Evolutionary conservation across 106 monocot species (phyloP).

Genomic region (Dendrobium huoshanense): DNA sequence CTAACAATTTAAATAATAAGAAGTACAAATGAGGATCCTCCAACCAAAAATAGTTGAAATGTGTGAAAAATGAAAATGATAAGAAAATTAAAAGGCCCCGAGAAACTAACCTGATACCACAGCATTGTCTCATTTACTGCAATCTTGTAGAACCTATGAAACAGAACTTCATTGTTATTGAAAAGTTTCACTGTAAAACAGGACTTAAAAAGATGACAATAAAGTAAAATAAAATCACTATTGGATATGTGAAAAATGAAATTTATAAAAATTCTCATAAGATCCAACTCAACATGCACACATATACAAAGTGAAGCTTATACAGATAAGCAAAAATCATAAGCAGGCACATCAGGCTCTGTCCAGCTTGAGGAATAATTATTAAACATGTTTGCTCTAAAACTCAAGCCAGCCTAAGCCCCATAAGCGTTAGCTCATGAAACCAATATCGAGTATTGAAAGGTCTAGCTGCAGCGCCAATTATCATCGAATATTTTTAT

Average conservation of each 20-base stretch:
- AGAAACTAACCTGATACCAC: constrained; percentile 96
- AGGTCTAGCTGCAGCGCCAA: not conserved
- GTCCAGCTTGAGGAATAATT: not conserved
- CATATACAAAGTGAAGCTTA: not conserved
- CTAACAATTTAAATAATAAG: not conserved
- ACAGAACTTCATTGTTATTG: not conserved
- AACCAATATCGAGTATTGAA: not conserved
- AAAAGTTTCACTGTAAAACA: not conserved
- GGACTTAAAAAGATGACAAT: not conserved
- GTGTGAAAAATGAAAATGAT: not conserved
- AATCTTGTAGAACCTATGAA: constrained; percentile 86
- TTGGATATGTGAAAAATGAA: not conserved
- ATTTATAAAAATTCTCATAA: not conserved
- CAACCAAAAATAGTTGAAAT: not conserved
- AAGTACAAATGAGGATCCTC: not conserved
- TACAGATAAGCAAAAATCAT: not conserved
- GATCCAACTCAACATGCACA: not conserved
- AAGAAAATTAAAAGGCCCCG: constrained; percentile 21
- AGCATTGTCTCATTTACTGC: constrained; percentile 55
- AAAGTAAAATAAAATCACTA: not conserved
- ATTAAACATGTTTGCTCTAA: not conserved
- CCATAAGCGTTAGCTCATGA: not conserved
- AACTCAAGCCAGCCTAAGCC: not conserved
- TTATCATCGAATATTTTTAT: not conserved
- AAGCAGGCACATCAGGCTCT: not conserved